Evolutionary conservation across 805 yeast genomes (phyloP).

Genomic region (Wickerhamomyces tratensis): DNA sequence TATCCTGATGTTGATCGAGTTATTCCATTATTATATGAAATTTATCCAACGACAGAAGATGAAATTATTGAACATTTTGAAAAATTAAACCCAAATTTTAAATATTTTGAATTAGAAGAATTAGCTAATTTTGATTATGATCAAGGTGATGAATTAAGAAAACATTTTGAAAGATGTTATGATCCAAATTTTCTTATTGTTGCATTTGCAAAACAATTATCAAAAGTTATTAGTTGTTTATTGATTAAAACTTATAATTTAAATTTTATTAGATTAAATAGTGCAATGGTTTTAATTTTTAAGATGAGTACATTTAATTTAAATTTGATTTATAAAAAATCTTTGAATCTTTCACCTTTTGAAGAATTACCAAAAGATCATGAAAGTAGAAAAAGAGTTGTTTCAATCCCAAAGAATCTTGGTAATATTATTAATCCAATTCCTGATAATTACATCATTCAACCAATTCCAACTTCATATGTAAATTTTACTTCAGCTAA

Average conservation of each 20-base stretch:
- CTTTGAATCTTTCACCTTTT: neutral
- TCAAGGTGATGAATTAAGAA: neutral
- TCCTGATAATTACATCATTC: too few relatives aligned
- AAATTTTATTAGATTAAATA: neutral
- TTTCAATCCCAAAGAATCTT: too few relatives aligned
- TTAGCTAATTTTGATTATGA: neutral
- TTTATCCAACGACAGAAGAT: neutral
- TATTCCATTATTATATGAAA: too few relatives aligned
- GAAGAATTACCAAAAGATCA: neutral
- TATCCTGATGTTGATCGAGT: neutral
- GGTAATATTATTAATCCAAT: too few relatives aligned
- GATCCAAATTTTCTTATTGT: neutral
- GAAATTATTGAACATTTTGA: neutral
- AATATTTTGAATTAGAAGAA: neutral
- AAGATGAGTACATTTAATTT: neutral
- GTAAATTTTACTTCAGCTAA: too few relatives aligned
- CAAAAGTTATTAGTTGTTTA: too few relatives aligned
- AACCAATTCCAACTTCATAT: too few relatives aligned
- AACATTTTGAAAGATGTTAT: neutral
- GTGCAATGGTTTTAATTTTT: neutral
- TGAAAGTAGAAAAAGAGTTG: neutral
- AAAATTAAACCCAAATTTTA: neutral
- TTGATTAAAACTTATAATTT: neutral
- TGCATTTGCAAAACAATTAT: neutral
- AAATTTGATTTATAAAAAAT: too few relatives aligned